Base-by-base conservation (phyloP, 495 filamentous ascomycete genomes). In the Neurospora sp. region DNA sequence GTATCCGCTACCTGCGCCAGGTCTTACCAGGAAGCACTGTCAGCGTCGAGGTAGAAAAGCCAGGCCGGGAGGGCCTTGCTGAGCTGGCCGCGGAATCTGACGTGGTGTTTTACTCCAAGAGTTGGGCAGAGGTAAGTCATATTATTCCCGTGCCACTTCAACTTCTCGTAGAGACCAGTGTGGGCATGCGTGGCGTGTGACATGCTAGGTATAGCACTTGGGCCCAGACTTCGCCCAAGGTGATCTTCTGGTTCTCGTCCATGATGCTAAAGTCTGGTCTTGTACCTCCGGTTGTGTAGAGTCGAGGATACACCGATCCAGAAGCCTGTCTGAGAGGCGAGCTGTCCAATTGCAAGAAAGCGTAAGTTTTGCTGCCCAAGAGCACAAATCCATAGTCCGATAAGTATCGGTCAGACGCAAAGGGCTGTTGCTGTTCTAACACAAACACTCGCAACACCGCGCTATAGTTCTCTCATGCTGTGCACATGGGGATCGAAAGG, bases 41-140 rank as follows among this genome's bases (percentile, higher is more conserved):
- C 73, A 93, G 91, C 73, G 87, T 93, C 68, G 91, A 93, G 78
- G 80, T 89, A 9, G 91, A 93, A 78, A 92, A 92, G 78, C 90
- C 91, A 10, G 82, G 83, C 68, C 83, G 91, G 61, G 77, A 81
- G 39, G 90, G 90, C 20, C 81, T 93, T 70, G 82, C 85, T 71
- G 83, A 87, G 44, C 82, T 92, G 71, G 91, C 90, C 40, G 82
- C 83, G 70, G 84, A 86, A 75, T 89, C 90, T 53, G 88, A 93
- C 77, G 85, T 90, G 16, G 87, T 92, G 20, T 92, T 93, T 79
- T 93, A 90, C 80, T 91, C 91, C 7, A 88, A 86, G 74, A 85
- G 82, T 72, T 92, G 91, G 91, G 91, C 91, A 73, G 86, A 88
- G 79, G 90, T 91, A 80, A 79, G 82, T 81, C 35, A 65, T 65